These are phyloP conservation scores for Iris macrosiphon DNA, from an alignment of 106 monocot genomes.

Conservation along the genomic window DNA sequence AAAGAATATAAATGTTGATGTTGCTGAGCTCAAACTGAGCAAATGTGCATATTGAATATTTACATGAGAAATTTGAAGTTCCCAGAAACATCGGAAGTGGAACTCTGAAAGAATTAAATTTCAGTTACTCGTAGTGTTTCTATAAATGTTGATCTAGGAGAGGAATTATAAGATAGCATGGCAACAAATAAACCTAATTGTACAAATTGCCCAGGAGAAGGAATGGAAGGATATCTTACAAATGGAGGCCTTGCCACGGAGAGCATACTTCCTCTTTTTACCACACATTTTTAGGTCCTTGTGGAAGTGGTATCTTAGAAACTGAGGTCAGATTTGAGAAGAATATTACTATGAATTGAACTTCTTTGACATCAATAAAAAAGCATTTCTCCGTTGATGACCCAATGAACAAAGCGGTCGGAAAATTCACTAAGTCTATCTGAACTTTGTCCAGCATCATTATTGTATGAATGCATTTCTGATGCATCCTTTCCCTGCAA, in stretches of 20 bases:
- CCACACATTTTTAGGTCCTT: background rate
- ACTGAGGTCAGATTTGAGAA: background rate
- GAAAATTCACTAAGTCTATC: slow-evolving; percentile 26
- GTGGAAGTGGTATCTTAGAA: background rate
- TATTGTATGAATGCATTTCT: slow-evolving; percentile 4
- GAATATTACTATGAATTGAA: background rate
- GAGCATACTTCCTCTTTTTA: background rate
- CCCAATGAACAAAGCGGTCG: slow-evolving; percentile 46
- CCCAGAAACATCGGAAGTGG: slow-evolving; percentile 4
- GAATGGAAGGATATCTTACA: slow-evolving; percentile 19
- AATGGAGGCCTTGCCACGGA: background rate
- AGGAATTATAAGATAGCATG: background rate
- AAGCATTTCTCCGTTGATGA: slow-evolving; percentile 37
- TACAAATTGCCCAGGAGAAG: background rate
- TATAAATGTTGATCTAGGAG: background rate
- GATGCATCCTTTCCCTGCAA: slow-evolving; percentile 6
- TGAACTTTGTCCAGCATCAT: slow-evolving; percentile 10
- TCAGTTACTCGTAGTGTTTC: background rate
- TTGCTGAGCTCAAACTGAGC: slow-evolving; percentile 1
- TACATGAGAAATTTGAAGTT: slow-evolving; percentile 9
- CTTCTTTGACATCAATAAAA: slow-evolving; percentile 11
- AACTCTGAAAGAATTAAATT: slow-evolving; percentile 7
- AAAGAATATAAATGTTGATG: background rate
- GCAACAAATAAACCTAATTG: slow-evolving; percentile 2
- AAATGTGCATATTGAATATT: slow-evolving; percentile 14